phyloP scores from a whole-genome alignment of 2,329 filamentous ascomycete genomes.

The Diaporthe helianthi region DNA sequence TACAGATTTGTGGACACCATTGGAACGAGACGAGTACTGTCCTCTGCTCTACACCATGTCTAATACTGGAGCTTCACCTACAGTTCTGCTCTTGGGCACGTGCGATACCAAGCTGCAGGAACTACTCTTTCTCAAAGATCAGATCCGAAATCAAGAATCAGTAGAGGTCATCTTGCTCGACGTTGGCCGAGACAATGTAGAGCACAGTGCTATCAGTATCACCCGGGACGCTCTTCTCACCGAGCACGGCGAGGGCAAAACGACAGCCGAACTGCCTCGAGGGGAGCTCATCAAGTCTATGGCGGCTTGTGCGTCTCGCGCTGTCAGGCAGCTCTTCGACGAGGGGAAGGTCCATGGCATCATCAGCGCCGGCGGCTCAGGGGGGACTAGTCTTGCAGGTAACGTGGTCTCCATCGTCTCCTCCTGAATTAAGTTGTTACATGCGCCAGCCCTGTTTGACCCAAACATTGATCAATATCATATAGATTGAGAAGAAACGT shows the following conservation, averaged over 20 bases:
- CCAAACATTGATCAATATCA: no score
- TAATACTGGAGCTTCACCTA: slow-evolving; percentile 39
- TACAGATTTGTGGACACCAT: slow-evolving; percentile 5
- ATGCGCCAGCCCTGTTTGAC: neutral
- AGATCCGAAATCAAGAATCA: slow-evolving; percentile 45
- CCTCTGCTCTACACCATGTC: neutral
- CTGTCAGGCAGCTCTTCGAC: slow-evolving; percentile 49
- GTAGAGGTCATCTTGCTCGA: slow-evolving; percentile 42
- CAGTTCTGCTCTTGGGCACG: slow-evolving; percentile 65
- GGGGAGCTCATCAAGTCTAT: slow-evolving; percentile 65
- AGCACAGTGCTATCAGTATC: slow-evolving; percentile 56
- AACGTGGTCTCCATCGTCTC: neutral
- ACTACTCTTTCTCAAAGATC: slow-evolving; percentile 59
- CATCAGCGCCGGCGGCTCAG: slow-evolving; percentile 66
- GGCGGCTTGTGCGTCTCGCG: slow-evolving; percentile 52
- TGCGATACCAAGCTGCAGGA: slow-evolving; percentile 71
- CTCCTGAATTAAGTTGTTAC: neutral
- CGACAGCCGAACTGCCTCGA: slow-evolving; percentile 52
- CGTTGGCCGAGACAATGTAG: slow-evolving; percentile 55
- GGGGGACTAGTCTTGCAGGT: slow-evolving; percentile 25
- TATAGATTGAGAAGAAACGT: slow-evolving; percentile 59
- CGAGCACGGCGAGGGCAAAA: slow-evolving; percentile 41
- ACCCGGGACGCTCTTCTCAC: slow-evolving; percentile 51
- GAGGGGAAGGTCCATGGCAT: slow-evolving; percentile 58
- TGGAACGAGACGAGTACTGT: neutral